Evolutionary conservation across 179 eudicot species (phyloP).

Genomic region (Amaranthus tricolor): DNA sequence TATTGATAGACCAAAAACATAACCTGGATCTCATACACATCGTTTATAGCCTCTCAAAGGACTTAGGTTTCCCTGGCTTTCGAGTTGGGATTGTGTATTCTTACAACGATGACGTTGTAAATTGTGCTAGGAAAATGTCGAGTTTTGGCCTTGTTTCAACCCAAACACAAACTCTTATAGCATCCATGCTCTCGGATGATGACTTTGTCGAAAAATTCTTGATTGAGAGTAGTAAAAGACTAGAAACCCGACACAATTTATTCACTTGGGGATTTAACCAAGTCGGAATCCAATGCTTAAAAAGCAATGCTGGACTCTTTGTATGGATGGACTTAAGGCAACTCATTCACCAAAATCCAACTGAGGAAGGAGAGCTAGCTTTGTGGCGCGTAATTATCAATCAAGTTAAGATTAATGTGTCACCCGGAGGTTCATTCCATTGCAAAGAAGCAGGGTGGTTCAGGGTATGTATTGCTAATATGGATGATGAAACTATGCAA

Average conservation of each 20-base stretch:
- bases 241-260: constrained; percentile 43
- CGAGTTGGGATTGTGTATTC: constrained; percentile 38
- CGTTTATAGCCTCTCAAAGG: constrained; percentile 75
- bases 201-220: constrained; percentile 51
- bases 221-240: constrained; percentile 42
- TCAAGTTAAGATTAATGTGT: constrained; percentile 72
- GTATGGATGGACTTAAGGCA: constrained; percentile 78
- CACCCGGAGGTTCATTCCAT: constrained; percentile 70
- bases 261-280: constrained; percentile 50
- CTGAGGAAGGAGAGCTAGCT: constrained; percentile 46
- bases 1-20: constrained; percentile 29
- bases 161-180: constrained; percentile 66
- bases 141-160: constrained; percentile 82
- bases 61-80: constrained; percentile 4
- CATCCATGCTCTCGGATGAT: constrained; percentile 61
- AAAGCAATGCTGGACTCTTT: constrained; percentile 65
- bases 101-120: constrained; percentile 60
- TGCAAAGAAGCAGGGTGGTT: constrained; percentile 86
- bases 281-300: constrained; percentile 52
- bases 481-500: constrained; percentile 53
- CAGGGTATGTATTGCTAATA: constrained; percentile 71
- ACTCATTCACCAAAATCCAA: constrained; percentile 40
- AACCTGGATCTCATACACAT: constrained; percentile 66
- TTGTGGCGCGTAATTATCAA: constrained; percentile 60
- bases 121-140: constrained; percentile 78